These are phyloP conservation scores for Phyllosticta citriasiana DNA, from an alignment of 2,329 filamentous ascomycete species.

Conservation along the genomic window DNA sequence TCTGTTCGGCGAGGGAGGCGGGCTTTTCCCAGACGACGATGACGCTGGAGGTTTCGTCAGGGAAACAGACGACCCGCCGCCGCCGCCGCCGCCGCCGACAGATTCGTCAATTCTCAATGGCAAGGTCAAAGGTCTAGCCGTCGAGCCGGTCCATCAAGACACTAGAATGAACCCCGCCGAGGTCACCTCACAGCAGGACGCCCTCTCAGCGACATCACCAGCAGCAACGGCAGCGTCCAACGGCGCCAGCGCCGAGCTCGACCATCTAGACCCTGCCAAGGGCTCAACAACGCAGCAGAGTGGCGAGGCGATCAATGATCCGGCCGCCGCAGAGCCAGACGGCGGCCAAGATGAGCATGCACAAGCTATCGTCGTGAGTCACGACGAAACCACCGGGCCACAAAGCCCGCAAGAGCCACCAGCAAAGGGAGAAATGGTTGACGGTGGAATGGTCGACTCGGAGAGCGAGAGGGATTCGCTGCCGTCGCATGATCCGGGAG, in stretches of 20 bases:
- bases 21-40: constrained; percentile 28
- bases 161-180: no score
- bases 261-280: no score
- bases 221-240: no score
- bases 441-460: not conserved
- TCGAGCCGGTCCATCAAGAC: no score
- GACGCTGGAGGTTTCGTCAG: constrained; percentile 11
- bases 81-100: not conserved
- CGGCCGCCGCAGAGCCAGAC: no score
- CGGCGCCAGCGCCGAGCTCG: no score
- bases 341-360: no score
- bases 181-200: no score
- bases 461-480: constrained; percentile 33
- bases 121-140: not conserved
- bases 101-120: not conserved
- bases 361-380: not conserved
- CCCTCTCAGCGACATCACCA: no score
- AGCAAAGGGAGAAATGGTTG: not conserved
- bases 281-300: no score
- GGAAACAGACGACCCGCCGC: not conserved
- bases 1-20: constrained; percentile 18
- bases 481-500: constrained; percentile 53
- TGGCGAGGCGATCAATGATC: no score
- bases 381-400: not conserved
- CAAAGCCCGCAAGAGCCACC: not conserved